phyloP scores from a whole-genome alignment of 2,329 filamentous ascomycete genomes.

The Tolypocladium pustulatum region DNA sequence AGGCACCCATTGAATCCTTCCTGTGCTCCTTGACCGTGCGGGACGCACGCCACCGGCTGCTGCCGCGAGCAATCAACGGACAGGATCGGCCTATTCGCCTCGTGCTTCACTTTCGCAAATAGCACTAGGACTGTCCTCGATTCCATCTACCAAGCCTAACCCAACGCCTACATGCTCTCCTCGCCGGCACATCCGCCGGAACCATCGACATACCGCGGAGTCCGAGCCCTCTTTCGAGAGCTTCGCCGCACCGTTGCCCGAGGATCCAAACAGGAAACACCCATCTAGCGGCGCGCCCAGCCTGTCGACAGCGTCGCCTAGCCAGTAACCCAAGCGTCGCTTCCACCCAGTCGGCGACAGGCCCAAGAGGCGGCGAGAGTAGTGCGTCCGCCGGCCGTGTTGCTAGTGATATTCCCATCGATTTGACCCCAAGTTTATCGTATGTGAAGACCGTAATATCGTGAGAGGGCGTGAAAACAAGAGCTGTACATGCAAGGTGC shows the following conservation, averaged over 20 bases:
- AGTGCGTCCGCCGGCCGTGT: neutral
- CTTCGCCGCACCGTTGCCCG: neutral
- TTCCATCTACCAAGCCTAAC: constrained; percentile 5
- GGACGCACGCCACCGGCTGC: neutral
- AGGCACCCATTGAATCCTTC: neutral
- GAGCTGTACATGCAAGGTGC: constrained; percentile 7
- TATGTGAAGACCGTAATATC: constrained; percentile 10
- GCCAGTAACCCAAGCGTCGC: neutral
- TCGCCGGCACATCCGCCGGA: neutral
- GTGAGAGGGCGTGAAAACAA: constrained; percentile 8
- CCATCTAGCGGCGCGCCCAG: neutral
- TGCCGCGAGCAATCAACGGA: neutral
- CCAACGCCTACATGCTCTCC: constrained; percentile 6
- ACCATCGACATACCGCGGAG: neutral
- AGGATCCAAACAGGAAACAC: neutral
- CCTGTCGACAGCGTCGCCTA: neutral
- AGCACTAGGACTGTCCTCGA: neutral
- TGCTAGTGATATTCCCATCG: constrained; percentile 2
- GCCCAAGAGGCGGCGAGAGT: neutral
- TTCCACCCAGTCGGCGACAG: neutral
- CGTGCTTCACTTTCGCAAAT: neutral
- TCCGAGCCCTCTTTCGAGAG: neutral
- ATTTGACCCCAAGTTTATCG: constrained; percentile 4
- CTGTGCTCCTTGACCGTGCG: neutral
- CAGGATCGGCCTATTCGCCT: neutral